phyloP scores from a whole-genome alignment of 129 eudicot genomes.

The Centrapalus pauciflorus region DNA sequence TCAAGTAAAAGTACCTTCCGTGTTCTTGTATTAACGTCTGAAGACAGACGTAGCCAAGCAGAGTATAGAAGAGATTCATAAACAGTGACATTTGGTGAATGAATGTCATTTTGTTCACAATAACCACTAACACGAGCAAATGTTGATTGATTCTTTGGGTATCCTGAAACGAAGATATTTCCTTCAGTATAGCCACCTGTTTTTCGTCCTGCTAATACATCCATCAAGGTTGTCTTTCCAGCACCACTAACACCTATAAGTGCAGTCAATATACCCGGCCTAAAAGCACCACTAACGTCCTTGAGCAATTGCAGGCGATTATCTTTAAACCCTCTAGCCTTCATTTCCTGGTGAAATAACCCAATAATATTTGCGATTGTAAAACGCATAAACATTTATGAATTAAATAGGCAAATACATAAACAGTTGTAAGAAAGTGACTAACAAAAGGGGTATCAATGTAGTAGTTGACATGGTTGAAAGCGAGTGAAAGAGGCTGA shows the following conservation, averaged over 20 bases:
- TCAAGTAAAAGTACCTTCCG: no score
- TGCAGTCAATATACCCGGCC: slow-evolving; percentile 84
- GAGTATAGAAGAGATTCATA: slow-evolving; percentile 68
- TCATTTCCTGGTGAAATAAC: slow-evolving; percentile 50
- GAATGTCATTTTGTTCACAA: slow-evolving; percentile 75
- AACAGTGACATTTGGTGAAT: slow-evolving; percentile 71
- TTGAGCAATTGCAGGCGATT: slow-evolving; percentile 51
- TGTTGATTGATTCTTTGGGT: slow-evolving; percentile 64
- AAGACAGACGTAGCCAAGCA: slow-evolving; percentile 79
- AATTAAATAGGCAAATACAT: not conserved
- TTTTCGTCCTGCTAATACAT: slow-evolving; percentile 76
- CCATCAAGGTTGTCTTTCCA: slow-evolving; percentile 82
- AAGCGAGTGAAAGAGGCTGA: slow-evolving; percentile 53
- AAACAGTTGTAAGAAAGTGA: slow-evolving; percentile 7
- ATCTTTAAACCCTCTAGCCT: slow-evolving; percentile 39
- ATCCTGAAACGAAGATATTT: slow-evolving; percentile 51
- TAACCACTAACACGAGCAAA: slow-evolving; percentile 68
- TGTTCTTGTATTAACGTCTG: slow-evolving; percentile 44
- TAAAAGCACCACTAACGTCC: slow-evolving; percentile 62
- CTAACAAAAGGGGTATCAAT: slow-evolving; percentile 68
- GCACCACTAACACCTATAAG: slow-evolving; percentile 83
- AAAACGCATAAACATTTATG: not conserved
- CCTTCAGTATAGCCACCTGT: slow-evolving; percentile 61
- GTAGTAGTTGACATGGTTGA: slow-evolving; percentile 69
- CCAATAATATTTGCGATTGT: not conserved